Evolutionary conservation across 1,284 basidiomycete species (phyloP).

Genomic region (Rhodotorula glutinis): DNA sequence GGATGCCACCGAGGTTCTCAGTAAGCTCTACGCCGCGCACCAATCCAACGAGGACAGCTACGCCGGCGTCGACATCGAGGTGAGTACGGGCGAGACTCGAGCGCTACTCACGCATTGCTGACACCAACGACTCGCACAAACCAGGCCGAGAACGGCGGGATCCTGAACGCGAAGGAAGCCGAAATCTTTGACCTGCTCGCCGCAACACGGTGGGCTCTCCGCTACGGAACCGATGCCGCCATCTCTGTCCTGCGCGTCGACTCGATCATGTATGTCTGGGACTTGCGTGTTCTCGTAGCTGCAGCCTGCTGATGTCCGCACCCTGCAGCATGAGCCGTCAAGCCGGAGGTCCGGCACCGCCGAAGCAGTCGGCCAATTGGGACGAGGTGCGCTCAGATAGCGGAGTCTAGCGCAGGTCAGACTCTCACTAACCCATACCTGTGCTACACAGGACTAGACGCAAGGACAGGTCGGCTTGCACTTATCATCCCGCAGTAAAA

Average conservation of each 20-base stretch:
- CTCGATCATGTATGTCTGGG: slow-evolving; percentile 67
- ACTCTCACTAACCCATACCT: too few species aligned
- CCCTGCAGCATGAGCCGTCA: slow-evolving; percentile 40
- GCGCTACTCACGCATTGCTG: neutral
- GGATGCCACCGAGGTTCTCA: slow-evolving; percentile 88
- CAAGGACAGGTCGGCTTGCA: too few species aligned
- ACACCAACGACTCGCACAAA: neutral
- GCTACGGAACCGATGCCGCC: slow-evolving; percentile 88
- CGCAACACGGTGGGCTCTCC: slow-evolving; percentile 84
- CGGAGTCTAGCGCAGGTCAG: too few species aligned
- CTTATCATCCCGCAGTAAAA: neutral
- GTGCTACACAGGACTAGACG: too few species aligned
- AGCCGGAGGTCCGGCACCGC: slow-evolving; percentile 45
- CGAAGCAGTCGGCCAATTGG: slow-evolving; percentile 45
- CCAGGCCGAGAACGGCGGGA: slow-evolving; percentile 72
- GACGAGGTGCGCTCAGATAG: slow-evolving; percentile 25
- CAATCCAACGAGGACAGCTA: slow-evolving; percentile 65
- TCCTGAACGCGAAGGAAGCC: slow-evolving; percentile 60
- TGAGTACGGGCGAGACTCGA: slow-evolving; percentile 45
- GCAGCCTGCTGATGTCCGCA: neutral
- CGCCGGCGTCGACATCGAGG: slow-evolving; percentile 88
- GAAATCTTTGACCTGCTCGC: slow-evolving; percentile 79
- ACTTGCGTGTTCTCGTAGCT: neutral
- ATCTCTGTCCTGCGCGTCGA: slow-evolving; percentile 92
- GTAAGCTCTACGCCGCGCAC: slow-evolving; percentile 84